A percentile compares a stretch with the other conserved stretches of the same genome.
Conservation (phyloP, 2,329 filamentous ascomycete genomes). For the Thermochaetoides dissita region DNA sequence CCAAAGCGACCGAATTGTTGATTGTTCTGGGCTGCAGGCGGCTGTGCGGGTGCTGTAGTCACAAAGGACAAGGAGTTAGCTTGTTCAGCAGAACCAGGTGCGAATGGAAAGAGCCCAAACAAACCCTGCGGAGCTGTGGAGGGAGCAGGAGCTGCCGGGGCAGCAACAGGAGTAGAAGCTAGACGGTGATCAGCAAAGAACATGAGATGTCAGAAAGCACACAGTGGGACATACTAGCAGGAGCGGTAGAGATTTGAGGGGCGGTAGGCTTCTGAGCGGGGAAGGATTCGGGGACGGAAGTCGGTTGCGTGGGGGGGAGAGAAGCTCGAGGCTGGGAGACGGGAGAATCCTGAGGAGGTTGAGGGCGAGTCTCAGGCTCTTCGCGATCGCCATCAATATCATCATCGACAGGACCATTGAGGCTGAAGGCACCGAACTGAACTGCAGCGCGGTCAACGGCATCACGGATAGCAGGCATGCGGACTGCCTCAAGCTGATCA, state of each 20-base stretch:
- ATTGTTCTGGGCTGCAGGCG: conserved; percentile 36
- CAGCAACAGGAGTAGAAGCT: conserved; percentile 19
- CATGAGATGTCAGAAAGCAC: no score
- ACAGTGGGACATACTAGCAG: conserved; percentile 19
- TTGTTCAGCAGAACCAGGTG: conserved; percentile 19
- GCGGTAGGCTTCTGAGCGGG: conserved; percentile 40
- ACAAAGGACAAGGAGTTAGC: conserved; percentile 19
- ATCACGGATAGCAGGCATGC: conserved; percentile 94
- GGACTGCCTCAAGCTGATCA: conserved; percentile 93
- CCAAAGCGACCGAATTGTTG: conserved; percentile 60
- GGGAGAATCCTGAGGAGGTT: conserved; percentile 86
- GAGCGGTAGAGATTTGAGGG: conserved; percentile 28
- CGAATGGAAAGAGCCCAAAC: conserved; percentile 15
- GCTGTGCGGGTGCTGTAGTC: conserved; percentile 36
- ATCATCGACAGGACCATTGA: conserved; percentile 62
- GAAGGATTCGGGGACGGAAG: conserved; percentile 41
- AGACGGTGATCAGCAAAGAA: neutral
- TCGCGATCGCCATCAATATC: conserved; percentile 92
- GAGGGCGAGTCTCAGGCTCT: conserved; percentile 84
- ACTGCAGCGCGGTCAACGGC: conserved; percentile 75
- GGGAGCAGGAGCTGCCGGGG: conserved; percentile 19
- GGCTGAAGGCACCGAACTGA: conserved; percentile 88
- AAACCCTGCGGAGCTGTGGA: conserved; percentile 24
- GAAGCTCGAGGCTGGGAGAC: conserved; percentile 73
- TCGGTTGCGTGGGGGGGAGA: conserved; percentile 57